phyloP scores from a whole-genome alignment of 176 grass and related monocot species.

The Rhynchospora tenuis region DNA sequence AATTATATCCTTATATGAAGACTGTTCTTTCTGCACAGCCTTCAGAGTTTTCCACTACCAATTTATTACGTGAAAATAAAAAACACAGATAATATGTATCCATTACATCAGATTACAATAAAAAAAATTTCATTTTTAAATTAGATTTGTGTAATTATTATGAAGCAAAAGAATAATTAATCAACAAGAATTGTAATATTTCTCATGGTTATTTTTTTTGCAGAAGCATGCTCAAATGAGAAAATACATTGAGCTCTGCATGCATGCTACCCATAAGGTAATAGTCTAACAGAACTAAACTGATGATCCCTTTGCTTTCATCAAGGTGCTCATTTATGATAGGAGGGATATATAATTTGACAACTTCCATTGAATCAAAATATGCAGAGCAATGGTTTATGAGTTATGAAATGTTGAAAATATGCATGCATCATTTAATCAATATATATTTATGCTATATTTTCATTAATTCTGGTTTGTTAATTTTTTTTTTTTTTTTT shows the following conservation, averaged over 20 bases:
- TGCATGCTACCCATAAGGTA: neutral
- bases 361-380: neutral
- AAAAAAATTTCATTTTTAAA: neutral
- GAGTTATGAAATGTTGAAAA: neutral
- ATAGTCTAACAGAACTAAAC: neutral
- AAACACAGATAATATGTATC: neutral
- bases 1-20: too few species aligned
- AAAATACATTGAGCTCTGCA: neutral
- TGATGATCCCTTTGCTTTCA: neutral
- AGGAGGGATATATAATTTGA: neutral
- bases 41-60: constrained; percentile 10
- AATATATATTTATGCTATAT: too few species aligned
- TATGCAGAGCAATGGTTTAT: neutral
- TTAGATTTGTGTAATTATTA: neutral
- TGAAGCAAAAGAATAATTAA: neutral
- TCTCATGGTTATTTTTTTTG: neutral
- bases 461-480: too few species aligned
- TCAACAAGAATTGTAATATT: neutral
- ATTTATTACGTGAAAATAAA: neutral
- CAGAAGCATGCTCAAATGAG: neutral
- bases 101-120: neutral
- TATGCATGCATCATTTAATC: too few species aligned
- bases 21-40: too few species aligned
- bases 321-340: neutral
- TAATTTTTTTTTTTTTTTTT: too few species aligned